Base-by-base conservation (phyloP, 139 green algal genomes). In the Chlorella sp. region DNA sequence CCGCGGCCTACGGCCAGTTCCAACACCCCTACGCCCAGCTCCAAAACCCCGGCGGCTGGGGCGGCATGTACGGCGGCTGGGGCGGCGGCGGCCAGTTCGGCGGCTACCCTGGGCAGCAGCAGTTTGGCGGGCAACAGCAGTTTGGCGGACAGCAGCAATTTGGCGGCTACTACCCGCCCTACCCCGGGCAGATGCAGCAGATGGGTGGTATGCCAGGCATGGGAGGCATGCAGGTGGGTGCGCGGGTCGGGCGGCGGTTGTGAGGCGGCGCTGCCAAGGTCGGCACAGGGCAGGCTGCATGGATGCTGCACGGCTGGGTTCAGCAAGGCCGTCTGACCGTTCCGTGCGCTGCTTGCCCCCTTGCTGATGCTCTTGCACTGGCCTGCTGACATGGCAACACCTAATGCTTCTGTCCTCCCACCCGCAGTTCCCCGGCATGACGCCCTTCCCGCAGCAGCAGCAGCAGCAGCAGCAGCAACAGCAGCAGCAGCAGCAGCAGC, bases 361-460 rank as follows among this genome's bases (percentile, higher is more conserved):
- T 41, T 77, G 41, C 70, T 40, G 38, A 2, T 60, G 3, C 62
- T 38, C 62, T 14, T 30, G 2, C 3, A 3, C 19, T 30, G 4
- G 28, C 62, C 28, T 70, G 28, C 28, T 16, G 62, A 4, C 62
- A 16, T 77, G 16, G 9, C 26, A 41, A 40, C 19, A 16, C 26
- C 24, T n/a, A n/a, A n/a, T n/a, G n/a, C 44, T 8, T 51, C n/a
- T 38, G 19, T 38, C 75, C 36, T 34, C 54, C 73, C 48, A 30
- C 22, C 60, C 13, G 77, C 77, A 83, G 77, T 83, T 43, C 60
- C 60, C 77, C 0, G 60, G 77, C 38, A 83, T 83, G 77, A 40
- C 58, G 30, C 19, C 16, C 2, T 83, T 83, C 58, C 58, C 77
- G 9, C 48, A 41, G 58, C 77, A 73, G 77, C 40, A 41, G 34